Conservation (phyloP, 345 rosid species). For the Eucalyptus microcorys region DNA sequence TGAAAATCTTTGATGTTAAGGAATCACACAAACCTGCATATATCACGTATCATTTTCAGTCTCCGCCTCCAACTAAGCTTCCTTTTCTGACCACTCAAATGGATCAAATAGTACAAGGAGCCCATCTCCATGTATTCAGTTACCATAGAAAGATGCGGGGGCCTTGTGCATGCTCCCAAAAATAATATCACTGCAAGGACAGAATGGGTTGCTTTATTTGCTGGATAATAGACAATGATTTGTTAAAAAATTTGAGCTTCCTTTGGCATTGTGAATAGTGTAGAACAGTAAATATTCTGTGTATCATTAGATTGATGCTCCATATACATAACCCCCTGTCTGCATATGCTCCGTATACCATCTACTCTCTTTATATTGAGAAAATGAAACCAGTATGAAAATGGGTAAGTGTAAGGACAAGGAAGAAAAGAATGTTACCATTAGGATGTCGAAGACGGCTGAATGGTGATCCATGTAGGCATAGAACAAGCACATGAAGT, state of each 20-base stretch:
- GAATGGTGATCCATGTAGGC: constrained; percentile 14
- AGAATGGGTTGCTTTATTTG: neutral
- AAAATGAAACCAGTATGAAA: neutral
- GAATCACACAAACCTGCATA: constrained; percentile 65
- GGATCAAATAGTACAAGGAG: constrained; percentile 78
- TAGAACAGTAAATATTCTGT: neutral
- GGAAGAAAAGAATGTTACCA: constrained; percentile 37
- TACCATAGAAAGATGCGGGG: constrained; percentile 86
- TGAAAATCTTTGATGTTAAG: neutral
- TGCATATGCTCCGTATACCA: neutral
- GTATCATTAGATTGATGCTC: neutral
- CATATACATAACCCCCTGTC: neutral
- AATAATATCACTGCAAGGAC: constrained; percentile 76
- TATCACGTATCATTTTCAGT: constrained; percentile 89
- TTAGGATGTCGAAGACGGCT: constrained; percentile 98
- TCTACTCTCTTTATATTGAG: neutral
- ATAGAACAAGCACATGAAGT: neutral
- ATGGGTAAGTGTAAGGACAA: neutral
- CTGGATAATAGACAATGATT: neutral
- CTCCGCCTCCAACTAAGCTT: constrained; percentile 77
- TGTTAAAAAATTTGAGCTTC: neutral
- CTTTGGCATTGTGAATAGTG: neutral
- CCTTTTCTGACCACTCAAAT: constrained; percentile 82
- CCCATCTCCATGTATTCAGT: constrained; percentile 99
- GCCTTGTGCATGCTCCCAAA: constrained; percentile 95